Evolutionary conservation across 495 filamentous ascomycete species (phyloP), one percentile per base, ranked within the genome.

Genomic region (Trichoderma gamsii): DNA sequence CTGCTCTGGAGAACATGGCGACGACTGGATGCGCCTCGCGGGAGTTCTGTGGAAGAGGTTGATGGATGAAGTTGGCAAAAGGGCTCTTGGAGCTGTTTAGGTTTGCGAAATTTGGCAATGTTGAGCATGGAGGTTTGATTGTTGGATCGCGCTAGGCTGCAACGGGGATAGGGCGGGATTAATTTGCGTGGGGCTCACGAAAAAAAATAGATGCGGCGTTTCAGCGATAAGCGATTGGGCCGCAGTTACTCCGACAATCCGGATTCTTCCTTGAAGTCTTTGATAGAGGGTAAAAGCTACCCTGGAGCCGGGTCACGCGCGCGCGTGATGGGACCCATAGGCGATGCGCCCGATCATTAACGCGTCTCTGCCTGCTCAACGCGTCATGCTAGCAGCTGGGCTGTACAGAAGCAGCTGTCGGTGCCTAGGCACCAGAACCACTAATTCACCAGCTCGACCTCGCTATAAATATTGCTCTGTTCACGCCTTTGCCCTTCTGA

Each of bases 1-100:
- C 67, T 68, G 56, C 56, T 61, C 67, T 23, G 41, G 67, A 44
- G 67, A 68, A 64, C 67, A 68, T 68, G 32, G 59, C 67, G 56
- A 38, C 23, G 66, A 8, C 38, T 52, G 27, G 44, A 61, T 9
- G 25, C 23, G 27, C 11, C 66, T 59, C 49, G 61, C 25, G 29
- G 49, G 11, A 38, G 44, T 61, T 52, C 27, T 27, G 29, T 35
- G 66, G 66, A 63, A n/a, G 66, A 46, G 32, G 35, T 59, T 61
- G 66, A 29, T n/a, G 18, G 66, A 49, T 18, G 51, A 44, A 59
- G 52, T 64, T 64, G 15, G 27, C 35, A 63, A 63, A 41, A 51
- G 44, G 41, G 9, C 43, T 66, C 44, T 29, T 49, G 25, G 16
- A 61, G 56, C 25, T 32, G n/a, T 6, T 29, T 15, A 61, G 56